phyloP scores from a whole-genome alignment of 352 stramenopile species.

The Pythium dissotocum region DNA sequence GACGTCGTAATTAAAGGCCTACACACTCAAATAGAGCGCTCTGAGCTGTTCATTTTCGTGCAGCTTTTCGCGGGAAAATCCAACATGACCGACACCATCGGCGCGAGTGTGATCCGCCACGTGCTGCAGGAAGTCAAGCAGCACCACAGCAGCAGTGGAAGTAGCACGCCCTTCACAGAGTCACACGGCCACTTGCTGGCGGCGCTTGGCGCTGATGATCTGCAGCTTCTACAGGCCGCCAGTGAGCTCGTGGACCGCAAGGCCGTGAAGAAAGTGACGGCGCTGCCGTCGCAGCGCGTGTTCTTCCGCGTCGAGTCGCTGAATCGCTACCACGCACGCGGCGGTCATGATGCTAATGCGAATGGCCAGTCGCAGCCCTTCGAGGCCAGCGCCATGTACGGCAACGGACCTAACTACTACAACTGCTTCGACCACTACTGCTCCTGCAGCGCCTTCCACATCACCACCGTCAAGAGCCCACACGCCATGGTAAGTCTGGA shows the following conservation, averaged over 20 bases:
- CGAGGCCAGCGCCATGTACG: slow-evolving; percentile 39
- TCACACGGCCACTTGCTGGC: slow-evolving; percentile 54
- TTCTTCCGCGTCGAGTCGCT: slow-evolving; percentile 76
- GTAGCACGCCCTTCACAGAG: slow-evolving; percentile 31
- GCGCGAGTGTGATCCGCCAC: slow-evolving; percentile 36
- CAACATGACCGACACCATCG: slow-evolving; percentile 23
- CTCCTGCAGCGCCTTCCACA: slow-evolving; percentile 57
- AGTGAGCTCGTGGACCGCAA: slow-evolving; percentile 54
- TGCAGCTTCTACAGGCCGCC: slow-evolving; percentile 52
- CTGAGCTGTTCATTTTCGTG: background rate
- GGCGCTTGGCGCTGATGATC: slow-evolving; percentile 35
- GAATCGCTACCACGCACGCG: slow-evolving; percentile 45
- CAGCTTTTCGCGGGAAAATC: slow-evolving; percentile 15
- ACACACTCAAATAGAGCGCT: slow-evolving; percentile 12
- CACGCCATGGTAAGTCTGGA: slow-evolving; percentile 48
- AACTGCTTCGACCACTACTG: slow-evolving; percentile 76
- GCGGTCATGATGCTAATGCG: background rate
- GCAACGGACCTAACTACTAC: slow-evolving; percentile 63
- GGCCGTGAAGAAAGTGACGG: slow-evolving; percentile 48
- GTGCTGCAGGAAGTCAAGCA: slow-evolving; percentile 51
- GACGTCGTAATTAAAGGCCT: slow-evolving; percentile 2
- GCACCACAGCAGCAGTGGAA: background rate
- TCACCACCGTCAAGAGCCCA: slow-evolving; percentile 37
- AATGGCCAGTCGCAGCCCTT: slow-evolving; percentile 41
- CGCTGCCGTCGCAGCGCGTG: slow-evolving; percentile 41